Evolutionary conservation across 768 basidiomycete genomes (phyloP).

Genomic region (Rhodocollybia butyracea): DNA sequence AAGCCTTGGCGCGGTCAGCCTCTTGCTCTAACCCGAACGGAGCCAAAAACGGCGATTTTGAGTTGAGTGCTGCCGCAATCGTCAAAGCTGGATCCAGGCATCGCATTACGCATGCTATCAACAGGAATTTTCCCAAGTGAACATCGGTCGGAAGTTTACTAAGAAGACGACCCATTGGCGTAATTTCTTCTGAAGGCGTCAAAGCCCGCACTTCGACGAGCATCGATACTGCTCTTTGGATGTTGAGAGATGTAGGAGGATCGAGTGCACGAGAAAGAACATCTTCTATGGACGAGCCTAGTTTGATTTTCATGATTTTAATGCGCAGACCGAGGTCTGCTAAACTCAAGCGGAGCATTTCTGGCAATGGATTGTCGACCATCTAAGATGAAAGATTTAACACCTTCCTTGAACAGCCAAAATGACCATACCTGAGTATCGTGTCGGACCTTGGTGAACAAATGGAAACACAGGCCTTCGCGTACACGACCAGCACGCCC

Average conservation of each 20-base stretch:
- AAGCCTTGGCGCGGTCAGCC: slow-evolving; percentile 78
- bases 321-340: slow-evolving; percentile 89
- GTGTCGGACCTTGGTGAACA: slow-evolving; percentile 86
- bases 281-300: slow-evolving; percentile 86
- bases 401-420: neutral
- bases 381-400: slow-evolving; percentile 44
- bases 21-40: slow-evolving; percentile 87
- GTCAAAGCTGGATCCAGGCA: slow-evolving; percentile 97
- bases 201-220: slow-evolving; percentile 92
- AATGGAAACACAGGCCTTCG: slow-evolving; percentile 87
- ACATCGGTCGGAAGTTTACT: slow-evolving; percentile 95
- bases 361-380: slow-evolving; percentile 87
- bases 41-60: slow-evolving; percentile 89
- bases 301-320: slow-evolving; percentile 89
- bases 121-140: slow-evolving; percentile 89
- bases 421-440: slow-evolving; percentile 62
- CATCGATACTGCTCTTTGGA: slow-evolving; percentile 85
- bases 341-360: slow-evolving; percentile 91
- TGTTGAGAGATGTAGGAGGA: slow-evolving; percentile 80
- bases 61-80: slow-evolving; percentile 88
- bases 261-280: slow-evolving; percentile 86
- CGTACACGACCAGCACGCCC: slow-evolving; percentile 93
- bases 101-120: slow-evolving; percentile 78
- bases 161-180: slow-evolving; percentile 86
- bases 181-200: slow-evolving; percentile 85